These are phyloP conservation scores for Harrya chromipes DNA, from an alignment of 768 basidiomycete genomes.

Conservation along the genomic window DNA sequence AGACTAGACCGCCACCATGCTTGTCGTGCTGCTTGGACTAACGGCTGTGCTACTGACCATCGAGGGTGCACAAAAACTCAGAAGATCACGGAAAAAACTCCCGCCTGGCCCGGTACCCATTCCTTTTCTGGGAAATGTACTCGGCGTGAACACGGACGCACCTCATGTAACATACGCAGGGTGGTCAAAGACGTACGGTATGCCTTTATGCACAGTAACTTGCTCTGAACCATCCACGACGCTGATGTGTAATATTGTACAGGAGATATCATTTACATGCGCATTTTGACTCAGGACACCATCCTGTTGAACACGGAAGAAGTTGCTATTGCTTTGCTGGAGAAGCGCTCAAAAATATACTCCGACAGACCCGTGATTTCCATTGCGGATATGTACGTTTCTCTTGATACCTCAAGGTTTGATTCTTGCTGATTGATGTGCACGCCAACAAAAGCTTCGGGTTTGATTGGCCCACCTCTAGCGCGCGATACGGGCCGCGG, in stretches of 20 bases:
- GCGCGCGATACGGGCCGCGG: constrained; percentile 19
- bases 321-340: constrained; percentile 46
- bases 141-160: constrained; percentile 7
- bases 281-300: constrained; percentile 43
- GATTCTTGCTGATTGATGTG: not conserved
- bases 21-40: constrained; percentile 1
- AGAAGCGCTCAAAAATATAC: constrained; percentile 50
- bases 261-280: constrained; percentile 7
- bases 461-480: constrained; percentile 8
- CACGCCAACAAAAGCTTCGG: constrained; percentile 13
- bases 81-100: not conserved
- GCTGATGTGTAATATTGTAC: not conserved
- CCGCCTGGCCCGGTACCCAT: constrained; percentile 19
- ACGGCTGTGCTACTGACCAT: constrained; percentile 2
- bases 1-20: too few species aligned
- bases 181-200: constrained; percentile 21
- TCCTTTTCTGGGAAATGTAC: constrained; percentile 12
- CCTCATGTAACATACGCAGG: constrained; percentile 12
- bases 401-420: not conserved
- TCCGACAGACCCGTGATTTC: constrained; percentile 28
- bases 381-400: constrained; percentile 2
- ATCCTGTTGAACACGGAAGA: constrained; percentile 48
- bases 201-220: not conserved
- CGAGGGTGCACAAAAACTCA: too few species aligned
- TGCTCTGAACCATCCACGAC: too few species aligned